phyloP scores from a whole-genome alignment of 495 filamentous ascomycete species.

The Podospora pseudopauciseta region DNA sequence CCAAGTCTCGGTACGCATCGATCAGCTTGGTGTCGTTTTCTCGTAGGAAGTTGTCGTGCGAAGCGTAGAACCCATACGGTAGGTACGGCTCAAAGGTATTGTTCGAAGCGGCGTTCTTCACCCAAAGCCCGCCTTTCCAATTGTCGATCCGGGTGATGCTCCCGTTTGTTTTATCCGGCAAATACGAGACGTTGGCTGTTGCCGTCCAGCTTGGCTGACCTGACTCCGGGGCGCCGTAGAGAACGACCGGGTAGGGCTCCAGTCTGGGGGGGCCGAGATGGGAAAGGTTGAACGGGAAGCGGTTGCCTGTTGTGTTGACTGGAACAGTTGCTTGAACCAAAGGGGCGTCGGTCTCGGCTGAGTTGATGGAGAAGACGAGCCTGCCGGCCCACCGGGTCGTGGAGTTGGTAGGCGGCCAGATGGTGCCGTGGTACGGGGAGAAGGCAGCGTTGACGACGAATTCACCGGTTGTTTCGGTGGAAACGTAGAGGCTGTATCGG shows the following conservation, averaged over 20 bases:
- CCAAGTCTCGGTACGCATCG: conserved; percentile 48
- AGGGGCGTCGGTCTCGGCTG: conserved; percentile 28
- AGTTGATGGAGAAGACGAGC: conserved; percentile 38
- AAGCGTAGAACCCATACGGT: conserved; percentile 62
- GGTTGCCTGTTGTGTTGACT: conserved; percentile 46
- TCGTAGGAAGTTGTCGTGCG: conserved; percentile 53
- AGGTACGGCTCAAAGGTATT: conserved; percentile 48
- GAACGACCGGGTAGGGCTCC: conserved; percentile 43
- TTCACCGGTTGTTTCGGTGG: conserved; percentile 48
- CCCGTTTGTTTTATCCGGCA: conserved; percentile 55
- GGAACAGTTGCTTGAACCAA: conserved; percentile 39
- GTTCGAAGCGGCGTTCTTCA: conserved; percentile 34
- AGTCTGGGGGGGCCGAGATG: conserved; percentile 41
- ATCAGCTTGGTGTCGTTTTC: conserved; percentile 41
- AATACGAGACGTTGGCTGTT: conserved; percentile 48
- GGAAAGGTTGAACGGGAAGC: conserved; percentile 47
- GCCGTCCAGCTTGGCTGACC: conserved; percentile 35
- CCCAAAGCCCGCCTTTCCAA: conserved; percentile 53
- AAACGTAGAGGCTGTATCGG: conserved; percentile 58
- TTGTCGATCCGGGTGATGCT: conserved; percentile 63
- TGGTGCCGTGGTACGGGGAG: conserved; percentile 48
- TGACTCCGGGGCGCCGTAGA: conserved; percentile 40
- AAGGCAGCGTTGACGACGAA: conserved; percentile 59
- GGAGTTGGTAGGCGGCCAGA: conserved; percentile 38
- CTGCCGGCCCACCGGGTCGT: conserved; percentile 23